Conservation (phyloP, 139 green algal genomes). For the Gonium pectorale region DNA sequence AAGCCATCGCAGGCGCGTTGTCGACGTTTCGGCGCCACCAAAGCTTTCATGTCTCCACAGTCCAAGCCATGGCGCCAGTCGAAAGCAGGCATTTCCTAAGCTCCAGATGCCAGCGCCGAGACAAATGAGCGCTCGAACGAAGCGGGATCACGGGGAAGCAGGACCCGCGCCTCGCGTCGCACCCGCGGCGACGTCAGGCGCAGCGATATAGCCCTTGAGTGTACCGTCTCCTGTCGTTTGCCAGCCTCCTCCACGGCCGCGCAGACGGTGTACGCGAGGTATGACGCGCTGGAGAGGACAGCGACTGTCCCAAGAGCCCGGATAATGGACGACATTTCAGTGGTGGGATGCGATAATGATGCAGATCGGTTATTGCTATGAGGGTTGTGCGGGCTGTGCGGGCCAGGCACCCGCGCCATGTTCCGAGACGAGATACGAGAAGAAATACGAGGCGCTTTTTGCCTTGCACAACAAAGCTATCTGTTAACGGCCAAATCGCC, state of each 20-base stretch:
- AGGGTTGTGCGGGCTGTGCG: no score
- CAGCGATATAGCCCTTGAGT: neutral
- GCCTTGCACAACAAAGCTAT: no score
- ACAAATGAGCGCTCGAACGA: neutral
- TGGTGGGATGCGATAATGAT: neutral
- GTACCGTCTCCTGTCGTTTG: neutral
- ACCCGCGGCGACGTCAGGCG: neutral
- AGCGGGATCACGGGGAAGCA: no score
- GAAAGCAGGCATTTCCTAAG: neutral
- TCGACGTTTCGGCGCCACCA: no score
- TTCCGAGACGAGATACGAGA: no score
- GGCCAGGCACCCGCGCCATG: no score
- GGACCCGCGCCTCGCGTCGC: neutral
- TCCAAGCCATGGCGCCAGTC: no score
- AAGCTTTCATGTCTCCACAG: no score
- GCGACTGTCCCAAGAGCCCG: neutral
- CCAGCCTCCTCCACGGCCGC: neutral
- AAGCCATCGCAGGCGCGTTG: no score
- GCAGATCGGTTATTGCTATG: no score
- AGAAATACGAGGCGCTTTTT: no score
- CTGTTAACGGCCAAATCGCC: no score
- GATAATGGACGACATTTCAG: neutral
- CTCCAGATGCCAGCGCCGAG: neutral
- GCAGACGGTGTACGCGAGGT: neutral
- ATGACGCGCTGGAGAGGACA: neutral